phyloP scores from a whole-genome alignment of 768 basidiomycete genomes.

The Pholiota conissans region DNA sequence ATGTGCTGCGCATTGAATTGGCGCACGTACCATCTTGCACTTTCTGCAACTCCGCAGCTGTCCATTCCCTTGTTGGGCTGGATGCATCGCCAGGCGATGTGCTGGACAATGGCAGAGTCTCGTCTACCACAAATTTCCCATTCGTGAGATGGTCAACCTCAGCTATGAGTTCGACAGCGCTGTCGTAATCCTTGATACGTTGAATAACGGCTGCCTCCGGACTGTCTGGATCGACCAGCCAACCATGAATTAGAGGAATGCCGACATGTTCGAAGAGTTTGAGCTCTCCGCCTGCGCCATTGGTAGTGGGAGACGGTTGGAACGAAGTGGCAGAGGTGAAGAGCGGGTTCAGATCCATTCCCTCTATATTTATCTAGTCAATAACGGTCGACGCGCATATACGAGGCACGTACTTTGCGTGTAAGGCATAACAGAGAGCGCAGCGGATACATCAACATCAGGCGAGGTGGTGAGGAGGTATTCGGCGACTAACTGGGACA shows the following conservation, averaged over 20 bases:
- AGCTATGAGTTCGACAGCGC: conserved; percentile 70
- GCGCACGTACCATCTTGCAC: conserved; percentile 64
- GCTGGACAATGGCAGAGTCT: conserved; percentile 21
- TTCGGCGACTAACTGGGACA: conserved; percentile 82
- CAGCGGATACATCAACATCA: conserved; percentile 66
- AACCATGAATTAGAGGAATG: conserved; percentile 85
- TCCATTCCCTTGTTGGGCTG: conserved; percentile 34
- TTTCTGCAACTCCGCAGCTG: conserved; percentile 57
- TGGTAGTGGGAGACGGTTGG: conserved; percentile 46
- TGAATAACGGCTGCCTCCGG: conserved; percentile 56
- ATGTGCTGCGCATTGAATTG: no score
- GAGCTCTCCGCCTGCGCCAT: conserved; percentile 65
- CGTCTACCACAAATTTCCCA: conserved; percentile 54
- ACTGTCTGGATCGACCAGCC: conserved; percentile 76
- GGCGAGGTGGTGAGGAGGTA: conserved; percentile 65
- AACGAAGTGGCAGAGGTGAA: conserved; percentile 75
- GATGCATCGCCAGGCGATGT: conserved; percentile 17
- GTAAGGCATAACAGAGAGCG: conserved; percentile 72
- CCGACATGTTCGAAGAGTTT: conserved; percentile 83
- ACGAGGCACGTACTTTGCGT: conserved; percentile 62
- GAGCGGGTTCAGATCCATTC: conserved; percentile 86
- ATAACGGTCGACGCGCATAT: not conserved
- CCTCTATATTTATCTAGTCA: conserved; percentile 45
- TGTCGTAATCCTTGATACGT: conserved; percentile 68
- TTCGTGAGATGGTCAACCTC: conserved; percentile 76